Evolutionary conservation across 2,329 filamentous ascomycete genomes (phyloP), one percentile per base, ranked within the genome.

Genomic region (Helotiales sp.): DNA sequence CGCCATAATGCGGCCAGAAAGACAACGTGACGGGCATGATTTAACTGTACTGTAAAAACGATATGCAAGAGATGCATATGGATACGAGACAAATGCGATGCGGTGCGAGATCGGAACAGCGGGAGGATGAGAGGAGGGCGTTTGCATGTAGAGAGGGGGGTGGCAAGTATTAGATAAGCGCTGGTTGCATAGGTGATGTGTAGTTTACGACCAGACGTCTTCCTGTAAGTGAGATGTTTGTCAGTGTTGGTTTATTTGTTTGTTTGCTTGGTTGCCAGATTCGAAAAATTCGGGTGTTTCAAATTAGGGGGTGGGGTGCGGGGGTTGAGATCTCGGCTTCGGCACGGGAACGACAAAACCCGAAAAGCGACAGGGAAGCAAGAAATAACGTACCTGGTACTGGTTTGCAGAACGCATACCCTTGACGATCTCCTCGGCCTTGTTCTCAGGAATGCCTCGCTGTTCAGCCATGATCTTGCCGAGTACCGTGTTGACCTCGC

Each of bases 391-490:
- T 87, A 90, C 96, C 86, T 99, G 96, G 84, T 99, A 99, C 80
- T 96, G 93, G 80, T 97, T 97, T 72, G 91, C 89, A 73, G 92
- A 90, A 77, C 96, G 90, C 95, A 99, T 97, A 75, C 90, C 90
- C 87, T 98, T 99, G 69, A 99, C 93, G 76, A 97, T 90, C 77
- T 98, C 95, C 81, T 99, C 96, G 15, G 89, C 96, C 86, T 97
- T 97, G 71, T 90, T 84, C 75, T 95, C 91, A 1, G 93, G 85
- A 66, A 98, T 86, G 60, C 91, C 91, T 63, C 96, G 88, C 79
- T 97, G 87, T 78, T 94, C 89, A 28, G 93, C 85, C 74, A 99
- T 90, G 76, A 98, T 96, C 78, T 96, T 90, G 28, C 86, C 91
- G 50, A 99, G 85, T n/a, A 93, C 88, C 26, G 90, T 85, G 79